Evolutionary conservation across 441 rosid genomes (phyloP).

Genomic region (Adansonia madagascariensis): DNA sequence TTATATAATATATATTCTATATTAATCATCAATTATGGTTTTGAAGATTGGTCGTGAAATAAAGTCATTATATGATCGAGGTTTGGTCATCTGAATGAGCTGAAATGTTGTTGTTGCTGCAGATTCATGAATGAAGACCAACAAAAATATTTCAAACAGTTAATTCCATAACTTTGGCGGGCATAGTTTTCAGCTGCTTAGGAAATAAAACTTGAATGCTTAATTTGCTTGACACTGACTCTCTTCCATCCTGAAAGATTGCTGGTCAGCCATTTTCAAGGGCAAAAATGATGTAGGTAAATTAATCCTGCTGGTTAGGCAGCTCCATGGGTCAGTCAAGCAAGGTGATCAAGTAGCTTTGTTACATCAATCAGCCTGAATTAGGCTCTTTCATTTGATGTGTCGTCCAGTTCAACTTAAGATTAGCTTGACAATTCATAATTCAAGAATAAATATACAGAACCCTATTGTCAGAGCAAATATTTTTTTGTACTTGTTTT

Average conservation of each 20-base stretch:
- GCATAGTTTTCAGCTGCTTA: neutral
- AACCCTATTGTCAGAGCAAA: too few relatives aligned
- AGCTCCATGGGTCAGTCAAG: neutral
- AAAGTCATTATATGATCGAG: neutral
- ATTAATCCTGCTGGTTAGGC: constrained; percentile 8
- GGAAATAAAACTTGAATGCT: neutral
- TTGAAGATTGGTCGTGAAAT: neutral
- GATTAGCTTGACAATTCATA: too few relatives aligned
- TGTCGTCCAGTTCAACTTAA: too few relatives aligned
- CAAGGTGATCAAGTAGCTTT: neutral
- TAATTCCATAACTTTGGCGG: neutral
- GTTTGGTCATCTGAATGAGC: neutral
- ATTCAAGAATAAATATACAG: too few relatives aligned
- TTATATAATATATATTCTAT: neutral
- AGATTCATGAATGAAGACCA: neutral
- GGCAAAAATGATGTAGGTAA: constrained; percentile 5
- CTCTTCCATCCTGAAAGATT: constrained; percentile 34
- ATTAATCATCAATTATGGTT: constrained; percentile 6
- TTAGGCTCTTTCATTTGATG: too few relatives aligned
- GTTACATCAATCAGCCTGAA: neutral
- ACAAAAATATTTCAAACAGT: neutral
- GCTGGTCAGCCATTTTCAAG: constrained; percentile 10
- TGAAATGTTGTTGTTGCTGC: neutral
- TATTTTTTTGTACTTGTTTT: too few relatives aligned
- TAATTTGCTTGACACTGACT: neutral